A percentile compares a stretch with the other conserved stretches of the same genome.
These are phyloP conservation scores for Paralagenidium karlingii DNA, from an alignment of 352 stramenopile genomes.

Conservation along the genomic window DNA sequence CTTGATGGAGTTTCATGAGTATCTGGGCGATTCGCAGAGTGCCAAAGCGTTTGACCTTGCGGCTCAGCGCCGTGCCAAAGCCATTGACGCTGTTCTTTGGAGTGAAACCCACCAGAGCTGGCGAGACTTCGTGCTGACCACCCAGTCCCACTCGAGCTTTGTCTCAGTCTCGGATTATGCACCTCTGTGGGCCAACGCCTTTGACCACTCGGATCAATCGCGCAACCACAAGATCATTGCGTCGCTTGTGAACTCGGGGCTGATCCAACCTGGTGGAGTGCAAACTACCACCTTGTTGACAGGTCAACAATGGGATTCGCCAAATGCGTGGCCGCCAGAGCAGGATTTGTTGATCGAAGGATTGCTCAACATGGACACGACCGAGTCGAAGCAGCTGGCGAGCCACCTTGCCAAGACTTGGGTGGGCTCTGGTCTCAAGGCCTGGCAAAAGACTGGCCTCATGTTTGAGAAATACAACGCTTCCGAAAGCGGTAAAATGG, in stretches of 20 bases:
- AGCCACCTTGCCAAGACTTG: conserved; percentile 40
- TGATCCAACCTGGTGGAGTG: conserved; percentile 53
- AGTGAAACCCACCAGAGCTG: conserved; percentile 31
- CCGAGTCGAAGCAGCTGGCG: conserved; percentile 32
- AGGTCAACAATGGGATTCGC: conserved; percentile 80
- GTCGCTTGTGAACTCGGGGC: conserved; percentile 34
- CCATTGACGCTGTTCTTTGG: conserved; percentile 68
- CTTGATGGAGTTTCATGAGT: conserved; percentile 42
- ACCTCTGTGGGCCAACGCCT: conserved; percentile 65
- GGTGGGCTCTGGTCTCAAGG: conserved; percentile 41
- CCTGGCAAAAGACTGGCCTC: conserved; percentile 50
- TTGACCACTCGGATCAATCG: conserved; percentile 25
- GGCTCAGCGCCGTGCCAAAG: conserved; percentile 20
- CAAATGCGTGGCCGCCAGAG: conserved; percentile 77
- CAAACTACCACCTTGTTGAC: conserved; percentile 55
- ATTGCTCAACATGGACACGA: conserved; percentile 34
- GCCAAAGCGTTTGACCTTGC: conserved; percentile 27
- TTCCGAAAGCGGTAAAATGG: conserved; percentile 38
- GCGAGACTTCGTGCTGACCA: conserved; percentile 65
- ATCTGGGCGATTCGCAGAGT: conserved; percentile 27
- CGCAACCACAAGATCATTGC: conserved; percentile 28
- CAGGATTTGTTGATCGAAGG: conserved; percentile 77
- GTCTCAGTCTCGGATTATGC: conserved; percentile 59
- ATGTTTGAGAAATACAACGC: conserved; percentile 89
- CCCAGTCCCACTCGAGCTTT: conserved; percentile 19